Evolutionary conservation across 2,329 filamentous ascomycete genomes (phyloP).

Genomic region (Cryphonectria radicalis): DNA sequence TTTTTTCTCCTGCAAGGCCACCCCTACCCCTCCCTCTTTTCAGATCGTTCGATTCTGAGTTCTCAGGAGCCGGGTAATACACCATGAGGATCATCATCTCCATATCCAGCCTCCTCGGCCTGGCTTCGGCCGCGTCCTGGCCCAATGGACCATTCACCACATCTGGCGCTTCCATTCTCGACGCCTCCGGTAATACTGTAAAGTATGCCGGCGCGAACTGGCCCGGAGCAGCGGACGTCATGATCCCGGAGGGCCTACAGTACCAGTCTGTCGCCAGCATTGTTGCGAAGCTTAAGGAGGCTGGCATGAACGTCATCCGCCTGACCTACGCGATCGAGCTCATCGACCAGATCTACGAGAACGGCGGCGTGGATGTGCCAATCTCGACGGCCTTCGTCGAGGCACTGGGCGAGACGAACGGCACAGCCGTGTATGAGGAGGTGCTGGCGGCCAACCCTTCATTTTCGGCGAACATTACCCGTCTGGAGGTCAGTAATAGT

Average conservation of each 20-base stretch:
- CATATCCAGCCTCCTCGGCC: constrained; percentile 16
- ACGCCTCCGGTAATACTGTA: constrained; percentile 40
- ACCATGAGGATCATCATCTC: constrained; percentile 16
- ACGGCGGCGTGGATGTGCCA: constrained; percentile 43
- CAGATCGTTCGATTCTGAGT: neutral
- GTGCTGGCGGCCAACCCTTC: constrained; percentile 55
- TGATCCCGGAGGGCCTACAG: constrained; percentile 60
- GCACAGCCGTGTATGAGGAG: constrained; percentile 47
- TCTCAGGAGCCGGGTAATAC: neutral
- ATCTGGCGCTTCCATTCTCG: constrained; percentile 36
- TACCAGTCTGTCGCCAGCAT: constrained; percentile 55
- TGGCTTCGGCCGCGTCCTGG: constrained; percentile 24
- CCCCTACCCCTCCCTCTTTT: neutral
- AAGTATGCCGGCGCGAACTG: constrained; percentile 56
- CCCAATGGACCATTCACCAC: constrained; percentile 30
- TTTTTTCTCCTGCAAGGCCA: neutral
- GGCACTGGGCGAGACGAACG: constrained; percentile 52
- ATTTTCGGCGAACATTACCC: constrained; percentile 52
- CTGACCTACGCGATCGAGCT: constrained; percentile 61
- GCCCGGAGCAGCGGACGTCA: constrained; percentile 57
- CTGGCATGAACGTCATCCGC: constrained; percentile 59
- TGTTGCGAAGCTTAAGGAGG: constrained; percentile 52
- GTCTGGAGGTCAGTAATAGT: constrained; percentile 41
- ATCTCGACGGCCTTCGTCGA: constrained; percentile 42
- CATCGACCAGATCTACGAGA: constrained; percentile 53